Evolutionary conservation across 1,139 yeast species (phyloP).

Genomic region (Sugiyamaella castrensis): DNA sequence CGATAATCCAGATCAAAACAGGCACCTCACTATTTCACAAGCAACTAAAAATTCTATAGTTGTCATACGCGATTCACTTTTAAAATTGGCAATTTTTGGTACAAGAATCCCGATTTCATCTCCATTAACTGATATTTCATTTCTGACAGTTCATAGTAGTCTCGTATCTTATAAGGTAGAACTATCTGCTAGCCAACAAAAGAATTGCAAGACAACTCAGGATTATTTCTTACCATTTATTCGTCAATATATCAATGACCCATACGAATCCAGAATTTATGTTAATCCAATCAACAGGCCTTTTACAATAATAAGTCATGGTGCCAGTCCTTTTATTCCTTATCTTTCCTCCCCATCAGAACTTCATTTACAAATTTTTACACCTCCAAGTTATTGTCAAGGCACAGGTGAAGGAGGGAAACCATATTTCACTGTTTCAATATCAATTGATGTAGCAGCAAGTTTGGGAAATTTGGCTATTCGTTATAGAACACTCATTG

Average conservation of each 20-base stretch:
- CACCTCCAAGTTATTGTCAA: conserved; percentile 22
- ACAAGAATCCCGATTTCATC: conserved; percentile 6
- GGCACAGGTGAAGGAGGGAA: conserved; percentile 14
- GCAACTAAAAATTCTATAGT: not conserved
- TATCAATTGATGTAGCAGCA: conserved; percentile 37
- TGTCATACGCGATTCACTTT: conserved; percentile 5
- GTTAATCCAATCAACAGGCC: conserved; percentile 43
- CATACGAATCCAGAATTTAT: conserved; percentile 75
- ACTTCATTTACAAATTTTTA: conserved; percentile 37
- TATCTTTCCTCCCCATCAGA: conserved; percentile 34
- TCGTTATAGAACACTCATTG: conserved; percentile 36
- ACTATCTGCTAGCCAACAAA: conserved; percentile 6
- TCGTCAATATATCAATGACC: conserved; percentile 60
- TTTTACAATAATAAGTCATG: conserved; percentile 52
- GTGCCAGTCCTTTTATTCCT: conserved; percentile 76
- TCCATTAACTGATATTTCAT: conserved; percentile 17
- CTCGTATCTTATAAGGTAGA: conserved; percentile 21
- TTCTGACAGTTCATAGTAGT: conserved; percentile 17
- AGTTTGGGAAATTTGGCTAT: conserved; percentile 38
- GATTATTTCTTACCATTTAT: conserved; percentile 52
- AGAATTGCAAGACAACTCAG: conserved; percentile 10
- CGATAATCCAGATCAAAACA: not conserved
- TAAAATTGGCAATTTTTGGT: conserved; percentile 10
- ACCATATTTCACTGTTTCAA: conserved; percentile 17
- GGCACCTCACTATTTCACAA: conserved; percentile 2